phyloP scores from a whole-genome alignment of 2,329 filamentous ascomycete genomes.

The Daldinia eschscholtzii region DNA sequence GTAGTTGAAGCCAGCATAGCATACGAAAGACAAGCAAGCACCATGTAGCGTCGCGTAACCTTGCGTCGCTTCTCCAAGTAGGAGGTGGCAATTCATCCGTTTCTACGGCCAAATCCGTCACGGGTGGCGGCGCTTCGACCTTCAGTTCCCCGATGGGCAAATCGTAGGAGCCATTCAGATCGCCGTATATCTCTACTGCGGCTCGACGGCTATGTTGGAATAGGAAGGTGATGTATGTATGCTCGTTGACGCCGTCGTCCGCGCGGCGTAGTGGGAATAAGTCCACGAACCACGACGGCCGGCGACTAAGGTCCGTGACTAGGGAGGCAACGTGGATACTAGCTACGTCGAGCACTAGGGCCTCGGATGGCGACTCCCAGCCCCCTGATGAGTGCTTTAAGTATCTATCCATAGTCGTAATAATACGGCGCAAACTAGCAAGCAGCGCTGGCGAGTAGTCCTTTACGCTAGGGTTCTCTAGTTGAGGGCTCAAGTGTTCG shows the following conservation, averaged over 20 bases:
- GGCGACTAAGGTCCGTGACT: constrained; percentile 19
- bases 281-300: constrained; percentile 26
- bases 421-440: constrained; percentile 10
- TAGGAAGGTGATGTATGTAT: constrained; percentile 18
- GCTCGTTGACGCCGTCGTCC: constrained; percentile 20
- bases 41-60: constrained; percentile 61
- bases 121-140: neutral
- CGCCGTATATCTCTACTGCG: neutral
- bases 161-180: neutral
- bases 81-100: constrained; percentile 19
- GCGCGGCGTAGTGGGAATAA: constrained; percentile 11
- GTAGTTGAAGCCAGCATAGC: constrained; percentile 69
- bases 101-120: neutral
- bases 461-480: constrained; percentile 4
- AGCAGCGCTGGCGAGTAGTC: constrained; percentile 24
- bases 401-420: constrained; percentile 10
- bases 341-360: constrained; percentile 24
- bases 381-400: neutral
- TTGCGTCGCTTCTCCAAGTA: constrained; percentile 17
- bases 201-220: constrained; percentile 20
- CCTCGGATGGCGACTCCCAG: constrained; percentile 19
- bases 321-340: constrained; percentile 19
- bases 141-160: neutral
- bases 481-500: neutral
- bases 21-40: constrained; percentile 68